Evolutionary conservation across 768 basidiomycete genomes (phyloP).

Genomic region (Boletales sp.): DNA sequence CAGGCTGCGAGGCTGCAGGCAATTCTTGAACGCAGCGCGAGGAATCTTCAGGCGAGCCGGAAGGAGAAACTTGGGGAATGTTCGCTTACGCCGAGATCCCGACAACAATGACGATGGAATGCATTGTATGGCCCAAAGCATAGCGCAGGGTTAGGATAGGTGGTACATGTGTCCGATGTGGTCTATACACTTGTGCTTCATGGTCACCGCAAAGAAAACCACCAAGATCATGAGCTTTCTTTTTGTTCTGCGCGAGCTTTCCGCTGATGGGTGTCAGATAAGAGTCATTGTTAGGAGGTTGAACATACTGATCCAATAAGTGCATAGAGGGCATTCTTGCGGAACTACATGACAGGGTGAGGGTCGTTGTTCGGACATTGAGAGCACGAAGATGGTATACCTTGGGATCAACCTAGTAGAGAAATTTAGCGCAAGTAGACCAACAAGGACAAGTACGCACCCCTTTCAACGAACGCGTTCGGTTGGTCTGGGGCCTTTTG

Average conservation of each 20-base stretch:
- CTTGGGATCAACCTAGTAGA: conserved; percentile 72
- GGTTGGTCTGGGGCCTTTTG: conserved; percentile 71
- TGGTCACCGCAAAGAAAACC: conserved; percentile 1
- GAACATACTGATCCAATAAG: conserved; percentile 68
- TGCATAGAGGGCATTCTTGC: conserved; percentile 75
- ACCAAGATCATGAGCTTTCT: conserved; percentile 35
- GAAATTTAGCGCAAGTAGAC: neutral
- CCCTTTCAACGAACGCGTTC: conserved; percentile 83
- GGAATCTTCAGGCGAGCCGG: conserved; percentile 26
- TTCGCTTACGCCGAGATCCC: conserved; percentile 18
- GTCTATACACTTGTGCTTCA: conserved; percentile 6
- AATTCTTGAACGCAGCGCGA: conserved; percentile 47
- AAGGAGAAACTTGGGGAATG: conserved; percentile 21
- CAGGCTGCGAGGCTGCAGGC: conserved; percentile 72
- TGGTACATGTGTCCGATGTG: conserved; percentile 19
- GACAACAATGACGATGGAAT: conserved; percentile 7
- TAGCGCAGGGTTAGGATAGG: conserved; percentile 18
- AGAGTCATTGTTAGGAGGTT: neutral
- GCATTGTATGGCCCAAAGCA: conserved; percentile 12
- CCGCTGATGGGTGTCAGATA: conserved; percentile 39
- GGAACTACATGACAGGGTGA: conserved; percentile 52
- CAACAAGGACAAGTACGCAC: conserved; percentile 49
- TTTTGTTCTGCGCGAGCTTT: conserved; percentile 65
- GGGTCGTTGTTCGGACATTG: neutral
- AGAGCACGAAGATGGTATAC: conserved; percentile 35